Percentiles rank a stretch among this genome's conserved stretches.
These are phyloP conservation scores for Sonneratia caseolaris DNA, from an alignment of 345 rosid species.

Conservation along the genomic window DNA sequence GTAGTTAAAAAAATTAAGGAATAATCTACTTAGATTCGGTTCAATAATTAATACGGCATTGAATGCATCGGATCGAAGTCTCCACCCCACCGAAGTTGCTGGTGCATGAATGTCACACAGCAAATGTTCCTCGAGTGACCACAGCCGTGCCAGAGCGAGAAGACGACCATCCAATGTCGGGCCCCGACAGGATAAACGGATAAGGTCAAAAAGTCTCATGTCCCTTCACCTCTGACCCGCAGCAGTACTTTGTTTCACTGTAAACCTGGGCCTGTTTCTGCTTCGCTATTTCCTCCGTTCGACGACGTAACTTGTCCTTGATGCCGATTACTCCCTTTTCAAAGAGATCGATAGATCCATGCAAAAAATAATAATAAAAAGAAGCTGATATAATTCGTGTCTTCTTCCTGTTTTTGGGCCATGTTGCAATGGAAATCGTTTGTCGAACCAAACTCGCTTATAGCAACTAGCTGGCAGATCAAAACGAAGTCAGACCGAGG, in stretches of 20 bases:
- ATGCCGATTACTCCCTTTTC: no score
- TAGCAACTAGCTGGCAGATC: no score
- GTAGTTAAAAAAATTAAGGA: not conserved
- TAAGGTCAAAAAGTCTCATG: constrained; percentile 17
- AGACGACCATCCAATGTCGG: not conserved
- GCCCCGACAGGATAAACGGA: constrained; percentile 25
- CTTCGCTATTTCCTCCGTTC: no score
- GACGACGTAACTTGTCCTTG: no score
- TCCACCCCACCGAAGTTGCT: not conserved
- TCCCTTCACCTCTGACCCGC: not conserved
- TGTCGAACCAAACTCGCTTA: no score
- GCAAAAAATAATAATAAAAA: no score
- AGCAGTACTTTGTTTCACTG: not conserved
- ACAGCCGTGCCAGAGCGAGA: not conserved
- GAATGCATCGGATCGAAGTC: not conserved
- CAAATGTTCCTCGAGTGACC: not conserved
- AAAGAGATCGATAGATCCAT: no score
- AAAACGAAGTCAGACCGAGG: no score
- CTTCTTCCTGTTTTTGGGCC: no score
- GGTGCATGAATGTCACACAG: not conserved
- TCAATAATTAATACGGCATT: not conserved
- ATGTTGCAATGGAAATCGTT: no score
- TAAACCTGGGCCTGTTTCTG: no score
- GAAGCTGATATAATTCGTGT: no score
- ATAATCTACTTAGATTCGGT: not conserved